Evolutionary conservation across 2,329 filamentous ascomycete genomes (phyloP), one percentile per base, ranked within the genome.

Genomic region (Calcarisporium arbuscula): DNA sequence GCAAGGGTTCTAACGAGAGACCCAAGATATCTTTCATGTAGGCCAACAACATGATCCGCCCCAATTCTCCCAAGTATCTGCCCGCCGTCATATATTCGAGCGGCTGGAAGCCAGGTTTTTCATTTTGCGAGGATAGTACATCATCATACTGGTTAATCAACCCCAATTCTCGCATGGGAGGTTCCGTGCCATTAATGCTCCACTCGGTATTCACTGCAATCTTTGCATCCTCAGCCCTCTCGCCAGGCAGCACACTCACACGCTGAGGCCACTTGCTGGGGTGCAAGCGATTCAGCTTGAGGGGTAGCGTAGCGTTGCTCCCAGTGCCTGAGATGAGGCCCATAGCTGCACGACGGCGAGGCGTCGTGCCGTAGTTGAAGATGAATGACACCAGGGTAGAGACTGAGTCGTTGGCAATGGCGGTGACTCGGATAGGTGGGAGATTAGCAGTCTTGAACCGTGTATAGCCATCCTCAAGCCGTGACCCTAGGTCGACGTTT

Each of bases 1-100:
- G 83, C 8, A 87, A 50, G 2, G 58, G 56, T 8, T 65, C 57
- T 9, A 53, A 44, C 4, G 60, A 36, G 11, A 74, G 46, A 2
- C 55, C 53, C 6, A 68, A 48, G 5, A 57, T 52, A 9, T 50
- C 63, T 9, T 63, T 69, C 48, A 82, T 57, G 48, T 83, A 80
- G 50, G 85, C 80, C 26, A 80, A 57, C 35, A 87, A 67, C 41
- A 85, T 76, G 36, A 88, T 65, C 18, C 84, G 77, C 17, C 82
- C 80, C 9, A 89, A 72, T 57, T 89, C 84, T 32, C 84, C 84
- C 5, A 89, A 68, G 52, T 89, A 89, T 26, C 84, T 70, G 3
- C 84, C 84, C 4, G 83, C 76, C 1, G 83, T 88, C 81, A 90
- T 86, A 58, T 89, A 90, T 53, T 92, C 85, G 15, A 90, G 73